Conservation (phyloP, 352 stramenopile genomes). For the Globisporangium solare region DNA sequence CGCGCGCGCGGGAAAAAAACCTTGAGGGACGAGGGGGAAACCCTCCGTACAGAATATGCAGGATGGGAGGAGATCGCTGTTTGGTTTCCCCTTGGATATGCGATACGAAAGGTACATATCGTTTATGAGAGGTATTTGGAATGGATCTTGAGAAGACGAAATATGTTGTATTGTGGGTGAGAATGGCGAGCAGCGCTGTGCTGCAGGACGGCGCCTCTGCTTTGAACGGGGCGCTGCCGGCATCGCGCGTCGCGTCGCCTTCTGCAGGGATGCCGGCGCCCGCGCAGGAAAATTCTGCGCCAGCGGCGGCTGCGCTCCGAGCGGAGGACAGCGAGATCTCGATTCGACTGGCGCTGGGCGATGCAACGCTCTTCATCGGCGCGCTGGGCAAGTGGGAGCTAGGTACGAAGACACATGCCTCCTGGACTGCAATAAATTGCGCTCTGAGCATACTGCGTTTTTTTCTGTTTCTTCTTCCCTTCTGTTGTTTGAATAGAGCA, state of each 20-base stretch:
- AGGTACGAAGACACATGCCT: constrained; percentile 28
- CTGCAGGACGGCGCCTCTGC: background rate
- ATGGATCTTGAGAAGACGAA: background rate
- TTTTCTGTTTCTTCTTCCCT: too few species aligned
- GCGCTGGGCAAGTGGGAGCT: constrained; percentile 55
- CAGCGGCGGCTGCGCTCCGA: constrained; percentile 1
- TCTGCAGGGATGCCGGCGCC: background rate
- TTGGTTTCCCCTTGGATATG: background rate
- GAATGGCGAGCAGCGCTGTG: background rate
- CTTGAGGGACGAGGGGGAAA: constrained; percentile 4
- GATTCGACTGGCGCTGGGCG: constrained; percentile 53
- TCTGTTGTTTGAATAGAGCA: constrained; percentile 38
- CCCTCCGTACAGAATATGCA: constrained; percentile 2
- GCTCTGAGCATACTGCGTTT: too few species aligned
- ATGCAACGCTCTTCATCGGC: constrained; percentile 39
- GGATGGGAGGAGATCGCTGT: background rate
- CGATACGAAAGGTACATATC: background rate
- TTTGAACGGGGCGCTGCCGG: too few species aligned
- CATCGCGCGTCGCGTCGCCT: background rate
- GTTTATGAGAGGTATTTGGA: background rate
- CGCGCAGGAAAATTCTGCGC: background rate
- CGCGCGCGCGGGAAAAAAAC: background rate
- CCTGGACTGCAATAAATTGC: too few species aligned
- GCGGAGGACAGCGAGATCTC: constrained; percentile 45
- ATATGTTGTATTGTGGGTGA: too few species aligned